A percentile compares a stretch with the other conserved stretches of the same genome.
phyloP scores from a whole-genome alignment of 2,329 filamentous ascomycete genomes.

The Sporothrix brasiliensis region DNA sequence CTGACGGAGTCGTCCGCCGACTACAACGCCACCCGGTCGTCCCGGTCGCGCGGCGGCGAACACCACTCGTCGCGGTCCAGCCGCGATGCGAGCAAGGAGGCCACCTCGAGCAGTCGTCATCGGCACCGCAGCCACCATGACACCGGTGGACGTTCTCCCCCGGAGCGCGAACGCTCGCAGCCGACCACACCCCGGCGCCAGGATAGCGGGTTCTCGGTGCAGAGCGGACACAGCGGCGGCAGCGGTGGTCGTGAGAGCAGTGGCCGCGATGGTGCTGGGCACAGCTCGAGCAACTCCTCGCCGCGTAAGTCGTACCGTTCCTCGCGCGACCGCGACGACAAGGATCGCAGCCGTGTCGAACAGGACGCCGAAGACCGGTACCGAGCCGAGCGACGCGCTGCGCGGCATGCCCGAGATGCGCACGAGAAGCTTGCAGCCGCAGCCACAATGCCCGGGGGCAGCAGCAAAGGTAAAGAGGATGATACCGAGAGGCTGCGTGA shows the following conservation, averaged over 20 bases:
- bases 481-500: conserved; percentile 37
- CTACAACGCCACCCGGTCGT: conserved; percentile 40
- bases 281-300: conserved; percentile 35
- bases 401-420: conserved; percentile 39
- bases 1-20: conserved; percentile 43
- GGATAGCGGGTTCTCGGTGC: conserved; percentile 49
- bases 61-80: conserved; percentile 46
- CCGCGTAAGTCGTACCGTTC: conserved; percentile 32
- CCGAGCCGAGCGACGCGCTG: conserved; percentile 51
- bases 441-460: conserved; percentile 33
- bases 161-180: conserved; percentile 40
- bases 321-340: conserved; percentile 10
- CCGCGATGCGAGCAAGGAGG: conserved; percentile 42
- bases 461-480: conserved; percentile 36
- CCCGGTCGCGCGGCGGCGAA: conserved; percentile 47
- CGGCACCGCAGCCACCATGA: conserved; percentile 36
- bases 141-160: conserved; percentile 40
- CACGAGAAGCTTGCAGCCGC: conserved; percentile 38
- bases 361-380: conserved; percentile 49
- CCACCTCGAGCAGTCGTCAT: conserved; percentile 36
- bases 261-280: conserved; percentile 23
- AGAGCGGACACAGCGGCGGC: conserved; percentile 22
- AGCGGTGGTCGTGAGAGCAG: not conserved
- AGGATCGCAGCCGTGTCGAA: conserved; percentile 25
- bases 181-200: conserved; percentile 48